A percentile compares a stretch with the other conserved stretches of the same genome.
Conservation (phyloP, 2,329 filamentous ascomycete species). For the Aspergillus thermomutatus region DNA sequence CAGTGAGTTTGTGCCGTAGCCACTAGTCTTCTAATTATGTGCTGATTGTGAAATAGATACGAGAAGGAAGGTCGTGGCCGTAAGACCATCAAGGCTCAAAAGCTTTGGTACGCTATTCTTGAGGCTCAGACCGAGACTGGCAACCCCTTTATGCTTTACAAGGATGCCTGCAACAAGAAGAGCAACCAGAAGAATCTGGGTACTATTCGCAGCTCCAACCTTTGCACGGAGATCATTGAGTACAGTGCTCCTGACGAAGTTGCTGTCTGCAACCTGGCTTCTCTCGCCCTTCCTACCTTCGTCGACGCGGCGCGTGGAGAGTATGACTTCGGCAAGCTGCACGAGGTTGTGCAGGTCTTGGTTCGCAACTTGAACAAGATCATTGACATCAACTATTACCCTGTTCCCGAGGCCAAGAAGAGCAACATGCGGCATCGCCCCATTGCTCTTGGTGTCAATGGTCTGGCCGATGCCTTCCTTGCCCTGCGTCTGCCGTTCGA, state of each 20-base stretch:
- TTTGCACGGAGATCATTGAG: slow-evolving; percentile 98
- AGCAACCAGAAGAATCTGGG: slow-evolving; percentile 99
- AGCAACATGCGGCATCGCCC: slow-evolving; percentile 97
- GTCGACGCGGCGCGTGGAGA: slow-evolving; percentile 80
- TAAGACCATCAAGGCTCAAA: slow-evolving; percentile 92
- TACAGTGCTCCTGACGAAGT: slow-evolving; percentile 97
- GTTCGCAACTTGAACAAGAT: slow-evolving; percentile 97
- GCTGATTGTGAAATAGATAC: slow-evolving; percentile 55
- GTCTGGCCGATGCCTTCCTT: slow-evolving; percentile 96
- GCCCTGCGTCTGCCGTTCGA: slow-evolving; percentile 96
- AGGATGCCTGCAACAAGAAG: slow-evolving; percentile 97
- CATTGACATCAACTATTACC: slow-evolving; percentile 97
- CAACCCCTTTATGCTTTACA: slow-evolving; percentile 99
- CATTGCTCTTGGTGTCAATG: slow-evolving; percentile 94
- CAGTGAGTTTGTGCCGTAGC: slow-evolving; percentile 30
- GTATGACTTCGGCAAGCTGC: slow-evolving; percentile 96
- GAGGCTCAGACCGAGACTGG: slow-evolving; percentile 98
- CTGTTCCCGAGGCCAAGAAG: slow-evolving; percentile 87
- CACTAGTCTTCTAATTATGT: neutral
- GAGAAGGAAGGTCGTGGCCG: slow-evolving; percentile 84
- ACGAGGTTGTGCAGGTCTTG: slow-evolving; percentile 89
- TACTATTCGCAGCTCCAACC: slow-evolving; percentile 96
- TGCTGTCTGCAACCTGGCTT: slow-evolving; percentile 96
- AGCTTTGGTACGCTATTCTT: slow-evolving; percentile 98
- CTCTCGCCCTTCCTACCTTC: slow-evolving; percentile 83